These are phyloP conservation scores for Nannochloropsis gaditana DNA, from an alignment of 108 stramenopile species.

Conservation along the genomic window DNA sequence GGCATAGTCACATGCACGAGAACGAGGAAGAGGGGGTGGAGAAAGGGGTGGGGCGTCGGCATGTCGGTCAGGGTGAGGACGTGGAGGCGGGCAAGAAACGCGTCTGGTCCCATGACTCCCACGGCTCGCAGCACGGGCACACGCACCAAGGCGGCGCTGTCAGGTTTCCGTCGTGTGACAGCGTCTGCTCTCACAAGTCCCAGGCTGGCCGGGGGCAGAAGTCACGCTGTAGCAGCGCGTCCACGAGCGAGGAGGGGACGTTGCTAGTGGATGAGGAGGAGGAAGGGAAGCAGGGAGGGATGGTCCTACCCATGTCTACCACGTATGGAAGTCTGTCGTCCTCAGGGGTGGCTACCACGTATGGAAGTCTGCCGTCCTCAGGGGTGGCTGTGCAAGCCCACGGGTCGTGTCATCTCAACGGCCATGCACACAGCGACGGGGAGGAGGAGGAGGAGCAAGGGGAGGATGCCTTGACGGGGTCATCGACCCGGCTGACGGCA, in stretches of 20 bases:
- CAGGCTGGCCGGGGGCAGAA: background rate
- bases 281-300: background rate
- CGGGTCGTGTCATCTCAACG: background rate
- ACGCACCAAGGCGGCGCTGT: background rate
- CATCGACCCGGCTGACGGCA: slow-evolving; percentile 43
- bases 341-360: background rate
- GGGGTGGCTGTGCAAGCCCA: background rate
- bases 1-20: slow-evolving; percentile 25
- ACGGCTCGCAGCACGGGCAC: no score
- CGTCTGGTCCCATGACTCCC: no score
- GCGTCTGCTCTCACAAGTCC: background rate
- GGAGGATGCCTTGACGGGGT: slow-evolving; percentile 33
- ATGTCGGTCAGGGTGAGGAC: background rate
- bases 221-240: background rate
- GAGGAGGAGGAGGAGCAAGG: slow-evolving; percentile 35
- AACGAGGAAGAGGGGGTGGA: slow-evolving; percentile 6
- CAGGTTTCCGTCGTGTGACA: background rate
- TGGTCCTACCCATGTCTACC: background rate
- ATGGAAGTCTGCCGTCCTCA: background rate
- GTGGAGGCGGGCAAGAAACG: background rate
- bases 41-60: background rate
- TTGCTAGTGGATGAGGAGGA: background rate
- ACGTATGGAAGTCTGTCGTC: background rate
- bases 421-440: slow-evolving; percentile 40
- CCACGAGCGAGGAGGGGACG: background rate